Evolutionary conservation across 2,329 filamentous ascomycete species (phyloP).

Genomic region (Blastomyces gilchristii): DNA sequence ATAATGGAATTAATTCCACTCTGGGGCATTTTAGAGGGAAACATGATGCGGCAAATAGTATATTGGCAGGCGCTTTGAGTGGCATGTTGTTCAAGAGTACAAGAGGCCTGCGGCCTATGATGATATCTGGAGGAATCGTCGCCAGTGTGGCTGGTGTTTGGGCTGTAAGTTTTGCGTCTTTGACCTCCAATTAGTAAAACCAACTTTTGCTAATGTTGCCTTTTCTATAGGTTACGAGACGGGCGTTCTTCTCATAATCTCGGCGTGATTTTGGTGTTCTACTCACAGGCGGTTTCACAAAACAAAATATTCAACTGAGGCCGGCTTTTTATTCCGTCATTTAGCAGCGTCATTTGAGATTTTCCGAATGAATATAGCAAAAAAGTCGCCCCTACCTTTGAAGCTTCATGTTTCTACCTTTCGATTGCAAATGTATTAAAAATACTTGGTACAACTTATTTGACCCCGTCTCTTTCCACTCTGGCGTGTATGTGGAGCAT

Average conservation of each 20-base stretch:
- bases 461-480: constrained; percentile 32
- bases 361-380: not conserved
- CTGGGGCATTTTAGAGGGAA: constrained; percentile 71
- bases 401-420: not conserved
- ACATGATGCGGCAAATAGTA: constrained; percentile 83
- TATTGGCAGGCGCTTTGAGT: constrained; percentile 73
- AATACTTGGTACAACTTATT: constrained; percentile 14
- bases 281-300: not conserved
- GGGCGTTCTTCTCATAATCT: constrained; percentile 39
- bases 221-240: constrained; percentile 39
- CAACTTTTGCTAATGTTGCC: constrained; percentile 15
- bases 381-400: not conserved
- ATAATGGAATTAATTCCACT: constrained; percentile 84
- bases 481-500: constrained; percentile 35
- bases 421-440: constrained; percentile 3
- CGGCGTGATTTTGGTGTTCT: not conserved
- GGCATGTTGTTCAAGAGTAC: constrained; percentile 97
- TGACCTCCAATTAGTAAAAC: constrained; percentile 12
- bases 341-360: not conserved
- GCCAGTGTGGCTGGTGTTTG: constrained; percentile 74
- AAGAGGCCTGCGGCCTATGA: constrained; percentile 77
- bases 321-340: not conserved
- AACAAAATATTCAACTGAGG: not conserved
- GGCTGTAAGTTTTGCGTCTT: constrained; percentile 57
- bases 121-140: constrained; percentile 86